Base-by-base conservation (phyloP, 2,329 filamentous ascomycete species). In the Ophiosphaerella narmari region DNA sequence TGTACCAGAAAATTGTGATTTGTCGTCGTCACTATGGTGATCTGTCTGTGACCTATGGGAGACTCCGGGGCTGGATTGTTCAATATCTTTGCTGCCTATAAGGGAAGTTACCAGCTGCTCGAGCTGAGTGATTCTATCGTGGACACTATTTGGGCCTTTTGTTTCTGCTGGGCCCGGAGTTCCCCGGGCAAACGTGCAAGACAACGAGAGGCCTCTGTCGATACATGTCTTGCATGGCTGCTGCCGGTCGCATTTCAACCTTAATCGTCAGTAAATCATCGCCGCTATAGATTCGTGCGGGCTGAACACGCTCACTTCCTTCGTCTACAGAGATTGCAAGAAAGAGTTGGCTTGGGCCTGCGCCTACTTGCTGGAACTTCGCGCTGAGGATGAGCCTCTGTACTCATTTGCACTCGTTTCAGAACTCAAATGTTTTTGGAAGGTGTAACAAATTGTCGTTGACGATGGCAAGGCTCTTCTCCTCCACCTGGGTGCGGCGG, bases 61-160 rank as follows among this genome's bases (percentile, higher is more conserved):
- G 0, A 31, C 34, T 1, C 21, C 50, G 26, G 55, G 43, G 50
- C 43, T 52, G 24, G 12, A 39, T 13, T 37, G 31, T 24, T 39
- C 38, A 16, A 43, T 41, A 11, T 59, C 48, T 24, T 67, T 70
- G 26, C 52, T 59, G 35, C 62, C 57, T 65, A 73, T 72, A 3
- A 73, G 54, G 1, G 65, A 59, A 32, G 70, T 70, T 11, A 73
- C 71, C 3, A 73, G 62, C 45, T 62, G 66, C 46, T 73, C 71
- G 11, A 73, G 59, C 44, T 73, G 71, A 35, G 69, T 59, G 36
- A 73, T 72, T 5, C 71, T 61, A 47, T 71, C 69, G 52, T 72
- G 66, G 12, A 73, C 67, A 56, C 68, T 69, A 48, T 57, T 54
- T 5, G 67, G 50, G 12, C 59, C 51, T 41, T 64, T 66, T 11